phyloP scores from a whole-genome alignment of 1,139 yeast species.

The Yamadazyma friedrichii region DNA sequence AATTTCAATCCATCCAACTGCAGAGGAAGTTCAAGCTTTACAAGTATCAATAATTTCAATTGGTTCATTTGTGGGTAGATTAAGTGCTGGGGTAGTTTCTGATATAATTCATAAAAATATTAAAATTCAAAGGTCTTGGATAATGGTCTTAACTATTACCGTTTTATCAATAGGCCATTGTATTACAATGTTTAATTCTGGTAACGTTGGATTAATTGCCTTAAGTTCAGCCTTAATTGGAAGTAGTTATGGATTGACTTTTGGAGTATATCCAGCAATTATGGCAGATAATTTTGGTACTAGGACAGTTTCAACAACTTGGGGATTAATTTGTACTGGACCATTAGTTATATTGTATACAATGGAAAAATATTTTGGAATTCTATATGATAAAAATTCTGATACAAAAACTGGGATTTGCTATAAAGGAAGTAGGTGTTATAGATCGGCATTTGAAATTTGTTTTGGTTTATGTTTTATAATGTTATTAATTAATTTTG shows the following conservation, averaged over 20 bases:
- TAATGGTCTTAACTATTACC: constrained; percentile 29
- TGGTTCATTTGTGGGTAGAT: constrained; percentile 40
- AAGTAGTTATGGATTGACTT: constrained; percentile 38
- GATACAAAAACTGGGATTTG: constrained; percentile 34
- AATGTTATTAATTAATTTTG: constrained; percentile 21
- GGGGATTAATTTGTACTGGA: constrained; percentile 49
- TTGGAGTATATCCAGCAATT: constrained; percentile 48
- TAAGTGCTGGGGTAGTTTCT: constrained; percentile 37
- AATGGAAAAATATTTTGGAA: constrained; percentile 41
- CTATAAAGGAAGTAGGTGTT: constrained; percentile 37
- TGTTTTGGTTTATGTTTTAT: constrained; percentile 27
- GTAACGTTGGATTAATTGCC: constrained; percentile 26
- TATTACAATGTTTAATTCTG: constrained; percentile 27
- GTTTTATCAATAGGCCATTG: constrained; percentile 31
- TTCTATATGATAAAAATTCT: constrained; percentile 35
- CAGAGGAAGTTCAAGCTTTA: constrained; percentile 40
- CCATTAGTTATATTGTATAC: constrained; percentile 34
- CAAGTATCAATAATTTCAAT: constrained; percentile 45
- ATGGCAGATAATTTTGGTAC: constrained; percentile 48
- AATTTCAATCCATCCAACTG: constrained; percentile 3
- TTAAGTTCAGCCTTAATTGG: constrained; percentile 37
- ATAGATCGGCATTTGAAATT: constrained; percentile 32
- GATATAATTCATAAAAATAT: constrained; percentile 34
- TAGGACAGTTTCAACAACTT: constrained; percentile 38
- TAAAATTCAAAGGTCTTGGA: constrained; percentile 42